Conservation (phyloP, 2,329 filamentous ascomycete species). For the Triangularia setosa region DNA sequence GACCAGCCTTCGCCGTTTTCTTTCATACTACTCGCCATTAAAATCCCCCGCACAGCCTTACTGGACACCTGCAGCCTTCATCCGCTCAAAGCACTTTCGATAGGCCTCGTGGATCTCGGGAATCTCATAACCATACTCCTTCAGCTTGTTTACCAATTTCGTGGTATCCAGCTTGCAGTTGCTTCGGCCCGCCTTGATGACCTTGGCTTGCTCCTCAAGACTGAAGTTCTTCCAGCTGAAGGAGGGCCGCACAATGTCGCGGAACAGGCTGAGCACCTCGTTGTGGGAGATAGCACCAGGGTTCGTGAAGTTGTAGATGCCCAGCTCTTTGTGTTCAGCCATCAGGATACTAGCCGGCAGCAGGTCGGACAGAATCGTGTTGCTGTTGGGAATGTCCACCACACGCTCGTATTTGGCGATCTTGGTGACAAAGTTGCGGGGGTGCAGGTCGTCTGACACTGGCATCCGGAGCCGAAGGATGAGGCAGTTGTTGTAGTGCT, state of each 20-base stretch:
- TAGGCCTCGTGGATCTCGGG: constrained; percentile 62
- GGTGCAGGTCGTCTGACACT: constrained; percentile 62
- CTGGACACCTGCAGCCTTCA: constrained; percentile 53
- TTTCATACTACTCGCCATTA: background rate
- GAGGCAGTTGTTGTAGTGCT: constrained; percentile 57
- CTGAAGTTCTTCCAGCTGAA: constrained; percentile 64
- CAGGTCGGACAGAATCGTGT: constrained; percentile 62
- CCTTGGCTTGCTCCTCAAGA: constrained; percentile 61
- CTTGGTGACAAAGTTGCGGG: constrained; percentile 67
- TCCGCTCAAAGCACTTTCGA: constrained; percentile 57
- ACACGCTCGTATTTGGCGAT: constrained; percentile 62
- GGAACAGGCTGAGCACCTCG: constrained; percentile 60
- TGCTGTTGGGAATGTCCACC: constrained; percentile 65
- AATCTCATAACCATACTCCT: constrained; percentile 54
- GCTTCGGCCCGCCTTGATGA: constrained; percentile 63
- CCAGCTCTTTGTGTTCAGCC: constrained; percentile 57
- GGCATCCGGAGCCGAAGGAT: constrained; percentile 67
- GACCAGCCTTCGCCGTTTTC: background rate
- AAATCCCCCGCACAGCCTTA: constrained; percentile 28
- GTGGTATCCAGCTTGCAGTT: constrained; percentile 63
- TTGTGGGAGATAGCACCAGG: constrained; percentile 69
- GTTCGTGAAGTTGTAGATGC: constrained; percentile 68
- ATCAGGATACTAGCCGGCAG: constrained; percentile 58
- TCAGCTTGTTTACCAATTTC: constrained; percentile 58
- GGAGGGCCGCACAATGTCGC: constrained; percentile 56